Base-by-base conservation (phyloP, 345 rosid species). In the Nasturtium officinale region DNA sequence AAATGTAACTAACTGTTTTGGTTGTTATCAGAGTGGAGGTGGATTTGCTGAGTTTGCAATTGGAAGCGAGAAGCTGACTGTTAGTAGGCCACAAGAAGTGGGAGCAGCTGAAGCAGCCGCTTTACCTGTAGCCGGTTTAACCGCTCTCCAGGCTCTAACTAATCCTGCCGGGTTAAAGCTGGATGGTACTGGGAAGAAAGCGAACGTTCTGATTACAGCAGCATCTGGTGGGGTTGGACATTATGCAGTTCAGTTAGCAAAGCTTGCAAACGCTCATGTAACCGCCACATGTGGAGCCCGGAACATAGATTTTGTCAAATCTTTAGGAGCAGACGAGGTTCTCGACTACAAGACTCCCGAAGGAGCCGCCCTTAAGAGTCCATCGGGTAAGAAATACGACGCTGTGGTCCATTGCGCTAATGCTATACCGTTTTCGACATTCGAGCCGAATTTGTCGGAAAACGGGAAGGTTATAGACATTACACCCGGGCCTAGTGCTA, bases 141-240 rank as follows among this genome's bases (percentile, higher is more conserved):
- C 96, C 1, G 95, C 95, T 25, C 81, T 81, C 61, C 86, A 84
- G 69, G 88, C 87, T 62, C 80, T 92, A 28, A 84, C 87, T 5
- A 64, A 72, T 35, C 62, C 79, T 23, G 92, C 88, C 1, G 96
- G 91, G 45, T 17, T 92, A 67, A 90, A 83, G 62, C 85, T 89
- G 8, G 95, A 90, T 20, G 83, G 91, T 29, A 87, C 82, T 12
- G 88, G 84, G 7, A 26, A 82, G 63, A 75, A 65, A 76, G 79
- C 67, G 50, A 90, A 92, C 81, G 60, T 92, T 73, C 79, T 88
- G 28, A 54, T 90, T 55, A 88, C 95, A 7, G 91, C 95, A 23
- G 95, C 91, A 38, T 89, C 96, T 0, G 96, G 97, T 28, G 97
- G 97, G 0, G 96, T 91, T 12, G 93, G 93, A 40, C 97, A 87